Evolutionary conservation across 2,329 filamentous ascomycete genomes (phyloP).

Genomic region (Tetracladium maxilliforme): DNA sequence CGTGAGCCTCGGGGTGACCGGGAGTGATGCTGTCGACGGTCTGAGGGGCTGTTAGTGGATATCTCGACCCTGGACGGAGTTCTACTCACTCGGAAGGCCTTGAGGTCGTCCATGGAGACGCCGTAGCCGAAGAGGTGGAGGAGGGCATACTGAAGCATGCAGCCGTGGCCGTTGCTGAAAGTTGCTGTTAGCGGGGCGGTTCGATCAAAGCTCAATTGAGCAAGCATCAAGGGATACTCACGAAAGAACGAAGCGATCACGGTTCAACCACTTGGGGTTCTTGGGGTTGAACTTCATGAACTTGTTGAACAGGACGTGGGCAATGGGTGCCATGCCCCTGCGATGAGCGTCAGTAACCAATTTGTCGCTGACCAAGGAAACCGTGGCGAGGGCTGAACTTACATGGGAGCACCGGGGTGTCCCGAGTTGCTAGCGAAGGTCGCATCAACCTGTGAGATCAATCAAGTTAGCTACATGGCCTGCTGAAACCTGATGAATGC

Average conservation of each 20-base stretch:
- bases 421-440: conserved; percentile 92
- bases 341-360: conserved; percentile 15
- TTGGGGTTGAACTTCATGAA: conserved; percentile 99
- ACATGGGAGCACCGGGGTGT: conserved; percentile 97
- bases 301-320: conserved; percentile 97
- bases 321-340: conserved; percentile 77
- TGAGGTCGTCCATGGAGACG: conserved; percentile 79
- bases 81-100: conserved; percentile 76
- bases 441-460: conserved; percentile 70
- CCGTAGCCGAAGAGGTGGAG: conserved; percentile 93
- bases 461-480: conserved; percentile 19
- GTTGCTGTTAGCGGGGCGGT: neutral
- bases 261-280: conserved; percentile 94
- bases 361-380: conserved; percentile 3
- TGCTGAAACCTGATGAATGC: conserved; percentile 2
- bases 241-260: conserved; percentile 98
- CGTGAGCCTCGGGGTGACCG: conserved; percentile 91
- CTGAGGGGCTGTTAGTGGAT: conserved; percentile 15
- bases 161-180: conserved; percentile 85
- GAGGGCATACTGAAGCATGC: conserved; percentile 98
- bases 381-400: conserved; percentile 2
- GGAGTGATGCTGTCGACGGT: conserved; percentile 63
- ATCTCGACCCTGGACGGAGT: neutral
- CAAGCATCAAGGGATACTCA: conserved; percentile 37
- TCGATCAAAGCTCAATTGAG: neutral